Evolutionary conservation across 306 rosid species (phyloP).

Genomic region (Datisca glomerata): DNA sequence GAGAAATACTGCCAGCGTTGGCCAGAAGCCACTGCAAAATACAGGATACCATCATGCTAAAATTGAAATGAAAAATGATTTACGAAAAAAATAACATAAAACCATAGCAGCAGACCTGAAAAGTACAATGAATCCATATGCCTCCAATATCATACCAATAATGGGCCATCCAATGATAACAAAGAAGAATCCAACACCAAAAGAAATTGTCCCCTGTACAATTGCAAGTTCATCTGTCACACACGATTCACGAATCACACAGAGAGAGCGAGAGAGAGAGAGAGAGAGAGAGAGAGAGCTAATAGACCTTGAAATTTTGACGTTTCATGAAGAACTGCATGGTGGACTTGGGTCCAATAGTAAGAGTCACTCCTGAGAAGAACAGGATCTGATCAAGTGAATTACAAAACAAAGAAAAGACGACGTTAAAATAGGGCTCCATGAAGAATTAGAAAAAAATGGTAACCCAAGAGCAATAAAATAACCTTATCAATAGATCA

Average conservation of each 20-base stretch:
- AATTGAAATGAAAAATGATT: not conserved
- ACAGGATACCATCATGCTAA: constrained; percentile 23
- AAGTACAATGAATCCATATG: constrained; percentile 78
- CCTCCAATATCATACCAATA: constrained; percentile 85
- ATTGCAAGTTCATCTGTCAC: constrained; percentile 7
- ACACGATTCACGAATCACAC: not conserved
- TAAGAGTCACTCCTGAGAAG: constrained; percentile 86
- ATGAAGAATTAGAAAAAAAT: not conserved
- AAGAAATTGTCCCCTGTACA: constrained; percentile 81
- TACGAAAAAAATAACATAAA: not conserved
- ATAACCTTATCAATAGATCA: constrained; percentile 10
- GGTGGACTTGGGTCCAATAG: constrained; percentile 85
- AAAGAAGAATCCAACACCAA: constrained; percentile 78
- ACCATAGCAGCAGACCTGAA: constrained; percentile 52
- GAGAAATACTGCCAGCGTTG: constrained; percentile 82
- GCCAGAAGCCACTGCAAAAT: constrained; percentile 94
- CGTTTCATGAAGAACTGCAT: constrained; percentile 95
- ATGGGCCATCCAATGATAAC: constrained; percentile 96
- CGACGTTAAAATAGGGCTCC: constrained; percentile 16
- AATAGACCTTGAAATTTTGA: constrained; percentile 73
- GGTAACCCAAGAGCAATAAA: not conserved
- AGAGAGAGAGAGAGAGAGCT: constrained; percentile 11
- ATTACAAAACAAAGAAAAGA: constrained; percentile 14
- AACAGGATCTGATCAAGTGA: constrained; percentile 70
- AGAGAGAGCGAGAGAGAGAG: not conserved